phyloP scores from a whole-genome alignment of 2,329 filamentous ascomycete genomes.

The Arthrobotrys conoides region DNA sequence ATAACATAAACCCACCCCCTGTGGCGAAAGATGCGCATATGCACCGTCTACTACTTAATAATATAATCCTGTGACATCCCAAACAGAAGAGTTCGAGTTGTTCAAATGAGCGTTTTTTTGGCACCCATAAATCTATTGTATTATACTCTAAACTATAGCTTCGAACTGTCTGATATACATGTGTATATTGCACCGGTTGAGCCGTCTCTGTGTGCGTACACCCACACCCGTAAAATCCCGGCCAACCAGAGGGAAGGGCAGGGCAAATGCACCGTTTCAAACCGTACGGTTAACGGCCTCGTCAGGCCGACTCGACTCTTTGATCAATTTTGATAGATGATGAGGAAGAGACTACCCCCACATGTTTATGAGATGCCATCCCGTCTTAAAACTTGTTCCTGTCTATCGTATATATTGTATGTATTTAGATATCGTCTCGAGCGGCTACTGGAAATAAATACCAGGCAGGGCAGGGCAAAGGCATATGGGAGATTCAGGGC shows the following conservation, averaged over 20 bases:
- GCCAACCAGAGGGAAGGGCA: constrained; percentile 7
- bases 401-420: background rate
- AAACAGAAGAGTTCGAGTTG: constrained; percentile 15
- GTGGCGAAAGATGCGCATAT: constrained; percentile 4
- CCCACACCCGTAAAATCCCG: constrained; percentile 39
- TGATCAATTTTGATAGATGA: too few relatives aligned
- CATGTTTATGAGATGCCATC: background rate
- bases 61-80: constrained; percentile 34
- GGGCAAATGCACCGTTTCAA: constrained; percentile 7
- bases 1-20: constrained; percentile 7
- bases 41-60: background rate
- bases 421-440: constrained; percentile 25
- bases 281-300: constrained; percentile 38
- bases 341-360: too few relatives aligned
- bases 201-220: constrained; percentile 26
- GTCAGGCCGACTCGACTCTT: constrained; percentile 40
- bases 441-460: constrained; percentile 24
- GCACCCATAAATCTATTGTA: background rate
- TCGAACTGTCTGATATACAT: constrained; percentile 4
- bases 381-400: too few relatives aligned
- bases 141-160: constrained; percentile 21
- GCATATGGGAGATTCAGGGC: too few relatives aligned
- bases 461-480: background rate
- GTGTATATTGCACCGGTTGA: constrained; percentile 28
- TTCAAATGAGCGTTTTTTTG: constrained; percentile 9